These are phyloP conservation scores for Atkinsonella texensis DNA, from an alignment of 2,329 filamentous ascomycete genomes.

Conservation along the genomic window DNA sequence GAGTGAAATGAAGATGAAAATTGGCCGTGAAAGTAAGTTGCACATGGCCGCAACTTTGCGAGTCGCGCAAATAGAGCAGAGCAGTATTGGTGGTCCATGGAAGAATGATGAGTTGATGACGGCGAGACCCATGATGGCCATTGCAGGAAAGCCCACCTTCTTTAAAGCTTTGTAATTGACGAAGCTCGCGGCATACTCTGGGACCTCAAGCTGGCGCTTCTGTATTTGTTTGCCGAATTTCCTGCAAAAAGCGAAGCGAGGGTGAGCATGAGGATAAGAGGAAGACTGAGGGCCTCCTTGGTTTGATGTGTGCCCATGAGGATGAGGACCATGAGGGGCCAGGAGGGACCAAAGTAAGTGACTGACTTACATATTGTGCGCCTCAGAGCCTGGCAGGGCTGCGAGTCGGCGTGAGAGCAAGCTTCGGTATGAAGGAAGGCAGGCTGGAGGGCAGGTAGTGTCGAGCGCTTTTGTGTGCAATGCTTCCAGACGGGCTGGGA, in stretches of 20 bases:
- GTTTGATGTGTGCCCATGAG: not conserved
- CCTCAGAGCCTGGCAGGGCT: slow-evolving; percentile 9
- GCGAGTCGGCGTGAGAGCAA: slow-evolving; percentile 1
- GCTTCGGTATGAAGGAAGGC: not conserved
- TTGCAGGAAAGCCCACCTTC: slow-evolving; percentile 50
- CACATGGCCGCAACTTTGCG: not conserved
- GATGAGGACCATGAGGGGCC: not conserved
- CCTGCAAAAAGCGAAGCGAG: slow-evolving; percentile 38
- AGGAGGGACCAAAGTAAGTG: not conserved
- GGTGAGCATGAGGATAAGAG: slow-evolving; percentile 3
- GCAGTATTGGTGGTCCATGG: not conserved
- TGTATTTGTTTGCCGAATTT: slow-evolving; percentile 99
- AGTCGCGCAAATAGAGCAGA: not conserved
- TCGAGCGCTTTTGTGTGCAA: not conserved
- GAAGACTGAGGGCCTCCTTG: not conserved
- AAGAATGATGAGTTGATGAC: not conserved
- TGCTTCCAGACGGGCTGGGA: not conserved
- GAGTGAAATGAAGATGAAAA: not conserved
- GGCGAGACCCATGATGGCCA: not conserved
- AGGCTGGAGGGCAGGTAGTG: slow-evolving; percentile 4
- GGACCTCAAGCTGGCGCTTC: slow-evolving; percentile 96
- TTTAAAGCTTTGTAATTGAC: slow-evolving; percentile 99
- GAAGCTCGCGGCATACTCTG: slow-evolving; percentile 97
- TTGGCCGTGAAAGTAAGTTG: not conserved
- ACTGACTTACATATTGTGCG: slow-evolving; percentile 26